Evolutionary conservation across 768 basidiomycete species (phyloP).

Genomic region (Amanita pallidorosea): DNA sequence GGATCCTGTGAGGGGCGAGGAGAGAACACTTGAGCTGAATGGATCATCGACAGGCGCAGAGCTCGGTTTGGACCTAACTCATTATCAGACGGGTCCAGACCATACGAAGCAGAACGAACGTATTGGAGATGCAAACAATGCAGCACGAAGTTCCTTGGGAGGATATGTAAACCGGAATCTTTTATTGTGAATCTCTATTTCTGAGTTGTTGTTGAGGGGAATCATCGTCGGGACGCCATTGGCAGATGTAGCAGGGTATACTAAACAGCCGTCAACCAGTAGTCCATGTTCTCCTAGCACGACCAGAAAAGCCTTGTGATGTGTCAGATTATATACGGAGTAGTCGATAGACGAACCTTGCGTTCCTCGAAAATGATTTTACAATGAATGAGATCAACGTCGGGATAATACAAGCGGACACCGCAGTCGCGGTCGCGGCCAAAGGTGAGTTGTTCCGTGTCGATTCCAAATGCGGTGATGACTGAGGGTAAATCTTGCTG

Average conservation of each 20-base stretch:
- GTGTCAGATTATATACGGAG: neutral
- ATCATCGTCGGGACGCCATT: constrained; percentile 35
- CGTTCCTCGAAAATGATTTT: constrained; percentile 58
- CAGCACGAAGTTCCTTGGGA: constrained; percentile 55
- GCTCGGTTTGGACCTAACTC: constrained; percentile 23
- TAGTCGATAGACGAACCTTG: constrained; percentile 29
- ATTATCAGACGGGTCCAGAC: neutral
- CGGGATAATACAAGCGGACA: constrained; percentile 59
- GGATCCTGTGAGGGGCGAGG: constrained; percentile 52
- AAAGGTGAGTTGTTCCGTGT: constrained; percentile 56
- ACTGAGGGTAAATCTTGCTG: constrained; percentile 30
- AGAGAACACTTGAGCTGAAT: constrained; percentile 63
- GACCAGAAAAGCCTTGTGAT: constrained; percentile 52
- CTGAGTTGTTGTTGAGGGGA: constrained; percentile 55
- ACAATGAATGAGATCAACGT: constrained; percentile 53
- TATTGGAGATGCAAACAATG: constrained; percentile 38
- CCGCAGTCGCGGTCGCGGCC: constrained; percentile 55
- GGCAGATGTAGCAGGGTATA: constrained; percentile 34
- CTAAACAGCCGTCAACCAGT: constrained; percentile 49
- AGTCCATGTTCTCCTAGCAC: constrained; percentile 51
- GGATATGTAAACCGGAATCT: constrained; percentile 67
- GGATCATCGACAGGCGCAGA: constrained; percentile 66
- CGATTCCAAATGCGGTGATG: constrained; percentile 64
- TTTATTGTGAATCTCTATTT: constrained; percentile 59
- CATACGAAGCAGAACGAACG: constrained; percentile 20